phyloP scores from a whole-genome alignment of 768 basidiomycete genomes.

The Leccinellum luteum region DNA sequence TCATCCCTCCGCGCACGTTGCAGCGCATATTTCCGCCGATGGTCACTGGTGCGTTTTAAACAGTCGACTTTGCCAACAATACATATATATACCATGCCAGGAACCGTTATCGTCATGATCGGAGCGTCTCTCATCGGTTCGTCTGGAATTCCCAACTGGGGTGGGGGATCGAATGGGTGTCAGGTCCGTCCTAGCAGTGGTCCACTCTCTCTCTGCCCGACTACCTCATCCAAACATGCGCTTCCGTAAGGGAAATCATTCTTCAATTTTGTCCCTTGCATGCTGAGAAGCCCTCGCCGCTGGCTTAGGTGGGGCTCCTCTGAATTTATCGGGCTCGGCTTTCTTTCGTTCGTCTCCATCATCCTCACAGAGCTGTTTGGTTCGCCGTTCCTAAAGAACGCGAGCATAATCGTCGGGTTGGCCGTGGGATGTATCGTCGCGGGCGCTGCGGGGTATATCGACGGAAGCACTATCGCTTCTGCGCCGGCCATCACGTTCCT shows the following conservation, averaged over 20 bases:
- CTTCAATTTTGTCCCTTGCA: background rate
- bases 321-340: slow-evolving; percentile 83
- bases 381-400: slow-evolving; percentile 81
- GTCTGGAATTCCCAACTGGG: slow-evolving; percentile 80
- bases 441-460: slow-evolving; percentile 77
- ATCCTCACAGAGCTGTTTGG: slow-evolving; percentile 81
- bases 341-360: slow-evolving; percentile 76
- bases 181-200: slow-evolving; percentile 56
- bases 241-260: slow-evolving; percentile 46
- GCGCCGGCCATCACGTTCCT: slow-evolving; percentile 82
- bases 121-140: slow-evolving; percentile 73
- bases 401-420: slow-evolving; percentile 72
- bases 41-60: slow-evolving; percentile 54
- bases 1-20: slow-evolving; percentile 62
- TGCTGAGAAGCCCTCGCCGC: background rate
- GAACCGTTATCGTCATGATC: slow-evolving; percentile 78
- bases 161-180: slow-evolving; percentile 78
- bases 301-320: slow-evolving; percentile 71
- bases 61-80: background rate
- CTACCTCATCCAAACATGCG: slow-evolving; percentile 64
- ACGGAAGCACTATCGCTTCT: slow-evolving; percentile 56
- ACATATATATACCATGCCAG: slow-evolving; percentile 28
- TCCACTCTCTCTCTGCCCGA: slow-evolving; percentile 71
- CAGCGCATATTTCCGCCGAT: slow-evolving; percentile 76
- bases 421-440: slow-evolving; percentile 79